Percentiles rank a stretch among this genome's conserved stretches.
Conservation (phyloP, 2,329 filamentous ascomycete genomes). For the Myriosclerotinia scirpicola region DNA sequence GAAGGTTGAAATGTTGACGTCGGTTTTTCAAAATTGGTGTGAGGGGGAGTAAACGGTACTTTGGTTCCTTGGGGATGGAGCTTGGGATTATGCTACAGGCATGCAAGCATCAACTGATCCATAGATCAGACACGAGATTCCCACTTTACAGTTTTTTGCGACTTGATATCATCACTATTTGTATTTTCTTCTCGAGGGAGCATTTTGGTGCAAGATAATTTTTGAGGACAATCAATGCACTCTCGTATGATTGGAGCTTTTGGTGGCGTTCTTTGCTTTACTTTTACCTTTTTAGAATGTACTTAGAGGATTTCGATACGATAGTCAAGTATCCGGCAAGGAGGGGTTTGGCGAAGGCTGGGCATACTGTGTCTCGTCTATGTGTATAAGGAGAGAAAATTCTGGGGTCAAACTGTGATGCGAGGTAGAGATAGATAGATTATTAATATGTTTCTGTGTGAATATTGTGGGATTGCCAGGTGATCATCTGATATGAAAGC, state of each 20-base stretch:
- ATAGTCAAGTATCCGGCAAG: not conserved
- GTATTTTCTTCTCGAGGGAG: not conserved
- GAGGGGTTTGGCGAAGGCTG: not conserved
- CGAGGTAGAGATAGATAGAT: not conserved
- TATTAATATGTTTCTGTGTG: not conserved
- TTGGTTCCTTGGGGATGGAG: conserved; percentile 5
- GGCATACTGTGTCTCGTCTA: not conserved
- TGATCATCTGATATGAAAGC: not conserved
- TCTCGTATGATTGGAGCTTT: not conserved
- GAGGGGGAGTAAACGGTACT: conserved; percentile 1
- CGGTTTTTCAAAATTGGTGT: not conserved
- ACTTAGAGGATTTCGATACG: not conserved
- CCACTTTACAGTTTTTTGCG: not conserved
- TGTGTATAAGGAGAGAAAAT: not conserved
- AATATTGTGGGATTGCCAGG: not conserved
- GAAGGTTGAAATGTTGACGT: not conserved
- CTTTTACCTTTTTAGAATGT: not conserved
- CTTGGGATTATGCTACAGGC: not conserved
- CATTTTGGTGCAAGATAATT: not conserved
- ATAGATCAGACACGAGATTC: conserved; percentile 9
- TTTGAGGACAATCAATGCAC: not conserved
- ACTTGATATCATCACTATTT: not conserved
- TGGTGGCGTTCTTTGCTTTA: not conserved
- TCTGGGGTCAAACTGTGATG: not conserved
- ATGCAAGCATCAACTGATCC: not conserved